Conservation (phyloP, 169 alveolate genomes). For the Eimeria brunetti region DNA sequence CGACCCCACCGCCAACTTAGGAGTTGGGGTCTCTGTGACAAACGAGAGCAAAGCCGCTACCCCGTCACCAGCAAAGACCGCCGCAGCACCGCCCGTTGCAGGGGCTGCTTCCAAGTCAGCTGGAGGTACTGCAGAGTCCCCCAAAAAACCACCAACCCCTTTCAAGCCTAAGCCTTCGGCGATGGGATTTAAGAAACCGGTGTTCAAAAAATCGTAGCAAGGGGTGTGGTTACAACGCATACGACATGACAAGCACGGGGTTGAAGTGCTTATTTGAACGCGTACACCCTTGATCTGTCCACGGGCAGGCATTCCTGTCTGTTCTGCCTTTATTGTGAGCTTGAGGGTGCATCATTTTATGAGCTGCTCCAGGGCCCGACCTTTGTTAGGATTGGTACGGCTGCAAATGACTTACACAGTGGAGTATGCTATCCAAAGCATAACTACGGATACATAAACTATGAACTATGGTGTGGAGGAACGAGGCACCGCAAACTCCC, state of each 20-base stretch:
- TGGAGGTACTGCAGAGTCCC: conserved; percentile 15
- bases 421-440: not conserved
- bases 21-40: conserved; percentile 27
- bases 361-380: not conserved
- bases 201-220: conserved; percentile 39
- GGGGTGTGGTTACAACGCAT: not conserved
- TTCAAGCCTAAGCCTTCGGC: not conserved
- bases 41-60: conserved; percentile 2
- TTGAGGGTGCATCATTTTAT: not conserved
- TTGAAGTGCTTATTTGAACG: not conserved
- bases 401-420: not conserved
- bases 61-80: not conserved
- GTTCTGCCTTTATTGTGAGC: not conserved
- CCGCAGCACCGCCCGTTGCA: conserved; percentile 24
- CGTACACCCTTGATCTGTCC: not conserved
- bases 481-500: not conserved
- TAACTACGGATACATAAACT: not conserved
- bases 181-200: conserved; percentile 58
- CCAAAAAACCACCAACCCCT: conserved; percentile 24
- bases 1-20: conserved; percentile 39
- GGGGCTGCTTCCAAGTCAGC: conserved; percentile 37
- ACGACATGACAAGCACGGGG: not conserved
- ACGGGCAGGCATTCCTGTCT: not conserved
- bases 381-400: not conserved
- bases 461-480: not conserved